Base-by-base conservation (phyloP, 2,329 filamentous ascomycete genomes). In the Diaporthe sp. region DNA sequence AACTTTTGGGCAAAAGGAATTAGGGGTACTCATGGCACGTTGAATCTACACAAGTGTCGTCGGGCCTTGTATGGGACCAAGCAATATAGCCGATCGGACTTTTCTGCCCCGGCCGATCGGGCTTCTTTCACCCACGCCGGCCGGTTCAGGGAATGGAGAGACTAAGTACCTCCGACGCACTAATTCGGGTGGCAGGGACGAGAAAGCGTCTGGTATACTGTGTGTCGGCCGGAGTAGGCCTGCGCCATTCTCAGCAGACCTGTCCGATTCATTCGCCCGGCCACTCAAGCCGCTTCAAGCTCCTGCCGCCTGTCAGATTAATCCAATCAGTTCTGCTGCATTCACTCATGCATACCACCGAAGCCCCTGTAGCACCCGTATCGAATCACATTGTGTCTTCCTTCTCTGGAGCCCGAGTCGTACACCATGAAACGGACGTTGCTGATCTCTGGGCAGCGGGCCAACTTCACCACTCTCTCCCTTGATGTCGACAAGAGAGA, bases 51-150 rank as follows among this genome's bases (percentile, higher is more conserved):
- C 15, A 8, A 34, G 60, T 65, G 60, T 47, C 60, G 39, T 65
- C 60, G 39, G 57, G 17, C 60, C 15, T 34, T 47, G 25, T 25
- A 12, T 39, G 39, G n/a, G 39, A 63, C 39, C 37, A 63, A 31
- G 60, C 39, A 47, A 47, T 22, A 22, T 47, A 47, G 42, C 60
- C 60, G 60, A 65, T 65, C 60, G 60, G 60, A 31, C 60, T 5
- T 44, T 63, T 63, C 15, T 31, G 13, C 37, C 10, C 37, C 34
- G 37, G 55, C 58, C n/a, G 37, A 42, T 42, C 58, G 58, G 58
- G 42, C 58, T 42, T 42, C 37, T 25, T 61, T 61, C 34, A 6
- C 34, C 12, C 58, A 17, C 37, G 12, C 22, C 37, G 39, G 37
- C n/a, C 37, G 60, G 42, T 28, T 13, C 4, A 13, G 39, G 20